phyloP scores from a whole-genome alignment of 78 protist genomes.

The Chrysochromulina tobinii region DNA sequence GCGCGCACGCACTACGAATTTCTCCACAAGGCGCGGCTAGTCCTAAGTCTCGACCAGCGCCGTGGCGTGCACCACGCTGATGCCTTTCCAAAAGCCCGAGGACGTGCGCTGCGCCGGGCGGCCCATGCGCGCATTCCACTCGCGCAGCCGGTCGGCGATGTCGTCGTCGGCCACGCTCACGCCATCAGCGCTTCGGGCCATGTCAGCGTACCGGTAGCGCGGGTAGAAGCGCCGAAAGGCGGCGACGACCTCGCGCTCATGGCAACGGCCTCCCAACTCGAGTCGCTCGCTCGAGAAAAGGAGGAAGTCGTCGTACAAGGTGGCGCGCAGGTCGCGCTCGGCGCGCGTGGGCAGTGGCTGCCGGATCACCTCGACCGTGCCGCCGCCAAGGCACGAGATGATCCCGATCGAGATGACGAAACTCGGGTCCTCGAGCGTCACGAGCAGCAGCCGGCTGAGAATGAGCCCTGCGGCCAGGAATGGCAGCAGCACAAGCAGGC shows the following conservation, averaged over 20 bases:
- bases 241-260: background rate
- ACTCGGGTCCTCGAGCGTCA: background rate
- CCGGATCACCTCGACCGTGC: background rate
- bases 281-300: background rate
- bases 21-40: too few relatives aligned
- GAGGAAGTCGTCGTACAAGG: background rate
- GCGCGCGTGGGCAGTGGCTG: background rate
- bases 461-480: background rate
- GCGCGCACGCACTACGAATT: too few relatives aligned
- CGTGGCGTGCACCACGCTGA: background rate
- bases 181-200: background rate
- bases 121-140: background rate
- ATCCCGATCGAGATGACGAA: background rate
- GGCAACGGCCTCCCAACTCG: background rate
- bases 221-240: background rate
- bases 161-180: background rate
- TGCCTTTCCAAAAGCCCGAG: background rate
- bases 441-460: background rate
- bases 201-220: background rate
- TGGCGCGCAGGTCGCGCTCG: background rate
- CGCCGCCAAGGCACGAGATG: background rate
- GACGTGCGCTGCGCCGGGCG: conserved; percentile 13
- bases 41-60: too few relatives aligned
- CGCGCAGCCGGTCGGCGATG: background rate
- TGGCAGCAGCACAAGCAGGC: background rate